Base-by-base conservation (phyloP, 2,329 filamentous ascomycete genomes). In the Pseudogymnoascus sp. region DNA sequence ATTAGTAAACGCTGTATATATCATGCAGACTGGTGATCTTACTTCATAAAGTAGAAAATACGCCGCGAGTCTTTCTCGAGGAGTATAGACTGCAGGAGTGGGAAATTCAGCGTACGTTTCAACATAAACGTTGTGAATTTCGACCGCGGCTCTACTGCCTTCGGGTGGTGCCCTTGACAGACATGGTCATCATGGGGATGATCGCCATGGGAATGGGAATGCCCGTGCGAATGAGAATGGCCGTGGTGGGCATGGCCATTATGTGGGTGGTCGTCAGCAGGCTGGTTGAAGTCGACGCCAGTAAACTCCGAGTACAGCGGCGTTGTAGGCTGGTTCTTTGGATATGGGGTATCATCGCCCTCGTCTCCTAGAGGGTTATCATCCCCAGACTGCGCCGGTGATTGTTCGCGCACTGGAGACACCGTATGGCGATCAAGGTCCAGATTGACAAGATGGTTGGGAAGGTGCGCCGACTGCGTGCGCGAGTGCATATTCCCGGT, bases 11-110 rank as follows among this genome's bases (percentile, higher is more conserved):
- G 60, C 16, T 14, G 21, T 4, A 2, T 6, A 48, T 7, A 16
- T n/a, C 19, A 23, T 16, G 45, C 87, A 73, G 80, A 96, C 14
- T 13, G 2, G 23, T 28, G 23, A 16, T 51, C 45, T 28, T 51
- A 51, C 90, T 83, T 84, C 86, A 96, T 96, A 71, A 98, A 99
- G 77, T 99, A 99, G 69, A 96, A 96, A 68, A 99, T 98, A 51
- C 93, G 86, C 65, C 95, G 85, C 14, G 93, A 98, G 75, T 99
- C 93, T 71, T 92, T 92, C 72, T 98, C 93, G 13, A 88, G 85
- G 71, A 99, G 78, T 65, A 99, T 92, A 62, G 91, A 89, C 73
- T 97, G 87, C 16, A 97, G 72, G 36, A 98, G 81, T 0, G 93
- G 93, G 74, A 88, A 91, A 25, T 81, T 80, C 60, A 88, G 83